Conservation (phyloP, 192 early-diverging fungal genomes). For the Dimargaris xerosporica region DNA sequence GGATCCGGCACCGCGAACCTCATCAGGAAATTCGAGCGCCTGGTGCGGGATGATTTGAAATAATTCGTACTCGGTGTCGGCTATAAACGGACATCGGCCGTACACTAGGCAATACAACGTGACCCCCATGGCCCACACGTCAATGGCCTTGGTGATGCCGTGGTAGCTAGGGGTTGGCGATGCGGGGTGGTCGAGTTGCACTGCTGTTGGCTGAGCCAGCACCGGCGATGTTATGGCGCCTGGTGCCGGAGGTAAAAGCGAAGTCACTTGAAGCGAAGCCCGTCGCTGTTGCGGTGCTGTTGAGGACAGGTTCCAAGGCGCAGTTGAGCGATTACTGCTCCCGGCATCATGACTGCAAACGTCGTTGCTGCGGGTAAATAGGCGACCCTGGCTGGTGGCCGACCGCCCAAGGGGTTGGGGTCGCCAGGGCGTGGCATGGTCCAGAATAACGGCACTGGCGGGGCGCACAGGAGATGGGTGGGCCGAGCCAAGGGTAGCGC, state of each 20-base stretch:
- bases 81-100: constrained; percentile 84
- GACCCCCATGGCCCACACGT: constrained; percentile 96
- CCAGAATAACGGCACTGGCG: too few species aligned
- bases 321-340: not conserved
- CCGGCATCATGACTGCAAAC: not conserved
- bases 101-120: constrained; percentile 89
- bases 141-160: constrained; percentile 73
- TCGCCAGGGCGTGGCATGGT: not conserved
- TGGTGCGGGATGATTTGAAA: constrained; percentile 78
- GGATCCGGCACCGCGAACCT: constrained; percentile 15
- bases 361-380: not conserved
- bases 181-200: constrained; percentile 16
- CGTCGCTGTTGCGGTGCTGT: not conserved
- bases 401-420: too few species aligned
- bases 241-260: not conserved
- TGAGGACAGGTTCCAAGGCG: too few species aligned
- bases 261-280: not conserved
- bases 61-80: constrained; percentile 89
- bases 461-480: too few species aligned
- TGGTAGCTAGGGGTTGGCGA: constrained; percentile 12
- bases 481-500: too few species aligned
- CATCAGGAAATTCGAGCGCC: constrained; percentile 36
- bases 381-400: not conserved
- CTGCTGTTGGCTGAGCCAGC: constrained; percentile 11
- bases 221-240: constrained; percentile 14